These are phyloP conservation scores for Tricholoma furcatifolium DNA, from an alignment of 768 basidiomycete genomes.

Conservation along the genomic window DNA sequence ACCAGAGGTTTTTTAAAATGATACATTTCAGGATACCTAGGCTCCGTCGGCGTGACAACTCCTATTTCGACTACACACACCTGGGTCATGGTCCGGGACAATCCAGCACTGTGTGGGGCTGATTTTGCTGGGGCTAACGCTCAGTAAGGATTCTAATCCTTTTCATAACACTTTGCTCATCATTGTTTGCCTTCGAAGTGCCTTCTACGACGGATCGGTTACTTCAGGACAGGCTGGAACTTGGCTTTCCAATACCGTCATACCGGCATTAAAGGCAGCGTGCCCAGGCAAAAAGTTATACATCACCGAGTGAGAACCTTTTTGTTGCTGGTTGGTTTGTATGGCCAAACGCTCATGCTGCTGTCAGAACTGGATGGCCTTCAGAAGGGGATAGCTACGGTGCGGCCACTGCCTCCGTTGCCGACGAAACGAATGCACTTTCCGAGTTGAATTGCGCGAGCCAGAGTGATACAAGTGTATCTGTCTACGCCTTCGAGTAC, in stretches of 20 bases:
- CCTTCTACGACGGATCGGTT: conserved; percentile 33
- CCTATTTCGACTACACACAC: conserved; percentile 38
- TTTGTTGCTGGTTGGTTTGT: background rate
- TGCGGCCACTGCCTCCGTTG: conserved; percentile 28
- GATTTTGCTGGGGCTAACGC: conserved; percentile 41
- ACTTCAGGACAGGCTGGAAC: conserved; percentile 32
- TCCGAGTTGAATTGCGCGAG: conserved; percentile 35
- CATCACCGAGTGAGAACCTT: conserved; percentile 32
- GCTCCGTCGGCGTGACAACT: conserved; percentile 30
- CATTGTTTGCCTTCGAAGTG: conserved; percentile 19
- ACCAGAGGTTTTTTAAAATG: background rate
- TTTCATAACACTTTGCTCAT: background rate
- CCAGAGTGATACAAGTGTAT: conserved; percentile 27
- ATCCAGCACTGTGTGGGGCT: conserved; percentile 31
- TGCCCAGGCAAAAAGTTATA: conserved; percentile 36
- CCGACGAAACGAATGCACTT: conserved; percentile 33
- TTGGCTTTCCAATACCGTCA: conserved; percentile 38
- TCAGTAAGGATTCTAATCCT: conserved; percentile 23
- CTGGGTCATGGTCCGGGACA: conserved; percentile 33
- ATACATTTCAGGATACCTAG: conserved; percentile 26
- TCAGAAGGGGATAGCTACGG: conserved; percentile 31
- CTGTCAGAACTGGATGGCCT: conserved; percentile 38
- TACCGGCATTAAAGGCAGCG: conserved; percentile 31
- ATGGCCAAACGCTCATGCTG: background rate
- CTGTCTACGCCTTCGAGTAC: conserved; percentile 36